Percentiles rank a stretch among this genome's conserved stretches.
Evolutionary conservation across 306 rosid species (phyloP).

Genomic region (Cucurbita pepo): DNA sequence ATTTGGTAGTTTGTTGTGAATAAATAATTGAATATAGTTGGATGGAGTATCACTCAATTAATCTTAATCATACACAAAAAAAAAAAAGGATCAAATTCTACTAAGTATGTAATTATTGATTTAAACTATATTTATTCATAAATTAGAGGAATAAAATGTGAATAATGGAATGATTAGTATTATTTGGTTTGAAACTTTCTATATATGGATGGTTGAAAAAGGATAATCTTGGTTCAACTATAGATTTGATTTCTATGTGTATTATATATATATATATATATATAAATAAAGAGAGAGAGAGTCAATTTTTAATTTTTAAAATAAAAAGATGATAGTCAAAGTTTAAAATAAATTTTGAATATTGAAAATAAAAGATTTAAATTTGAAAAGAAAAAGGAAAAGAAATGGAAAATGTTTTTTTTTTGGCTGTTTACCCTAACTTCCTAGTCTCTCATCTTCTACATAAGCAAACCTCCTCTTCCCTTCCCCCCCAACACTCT

Average conservation of each 20-base stretch:
- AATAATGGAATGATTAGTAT: not conserved
- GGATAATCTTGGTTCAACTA: not conserved
- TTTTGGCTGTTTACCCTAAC: not conserved
- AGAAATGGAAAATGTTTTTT: not conserved
- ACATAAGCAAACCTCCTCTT: not conserved
- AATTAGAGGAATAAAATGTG: not conserved
- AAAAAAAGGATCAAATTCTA: not conserved
- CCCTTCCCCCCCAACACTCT: not conserved
- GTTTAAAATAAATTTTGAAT: too few species aligned
- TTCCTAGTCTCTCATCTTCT: not conserved
- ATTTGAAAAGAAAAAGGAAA: too few species aligned
- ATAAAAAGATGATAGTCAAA: too few species aligned
- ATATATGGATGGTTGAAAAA: not conserved
- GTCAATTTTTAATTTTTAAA: too few species aligned
- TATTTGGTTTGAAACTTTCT: not conserved
- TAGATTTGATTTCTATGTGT: not conserved
- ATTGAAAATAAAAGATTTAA: not conserved
- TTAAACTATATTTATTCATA: not conserved
- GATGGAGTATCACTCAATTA: not conserved
- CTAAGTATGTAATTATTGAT: not conserved
- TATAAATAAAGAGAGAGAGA: too few species aligned
- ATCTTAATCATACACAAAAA: not conserved
- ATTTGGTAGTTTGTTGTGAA: not conserved
- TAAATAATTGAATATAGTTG: not conserved
- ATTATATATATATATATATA: too few species aligned